These are phyloP conservation scores for Mucor irregularis DNA, from an alignment of 371 early-diverging fungal species.

Conservation along the genomic window DNA sequence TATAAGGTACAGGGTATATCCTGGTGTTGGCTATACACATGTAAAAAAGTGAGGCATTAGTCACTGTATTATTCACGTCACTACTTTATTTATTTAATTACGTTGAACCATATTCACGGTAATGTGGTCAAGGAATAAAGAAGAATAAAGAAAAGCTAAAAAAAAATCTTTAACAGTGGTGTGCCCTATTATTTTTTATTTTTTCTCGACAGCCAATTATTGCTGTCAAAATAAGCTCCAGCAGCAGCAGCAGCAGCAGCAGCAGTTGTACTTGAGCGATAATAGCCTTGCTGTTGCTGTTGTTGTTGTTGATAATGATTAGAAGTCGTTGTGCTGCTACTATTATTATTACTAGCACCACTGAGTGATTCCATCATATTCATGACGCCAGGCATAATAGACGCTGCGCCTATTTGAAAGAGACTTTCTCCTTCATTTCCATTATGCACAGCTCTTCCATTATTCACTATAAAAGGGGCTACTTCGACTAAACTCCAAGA, in stretches of 20 bases:
- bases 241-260: no score
- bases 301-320: no score
- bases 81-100: background rate
- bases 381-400: slow-evolving; percentile 39
- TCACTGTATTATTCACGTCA: background rate
- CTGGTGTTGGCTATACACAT: slow-evolving; percentile 14
- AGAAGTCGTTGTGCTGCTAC: no score
- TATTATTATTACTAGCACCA: no score
- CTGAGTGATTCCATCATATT: slow-evolving; percentile 31
- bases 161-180: no score
- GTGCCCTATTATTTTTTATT: no score
- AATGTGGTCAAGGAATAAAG: no score
- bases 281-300: no score
- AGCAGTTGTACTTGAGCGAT: no score
- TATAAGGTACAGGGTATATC: slow-evolving; percentile 5
- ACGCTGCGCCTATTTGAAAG: slow-evolving; percentile 35
- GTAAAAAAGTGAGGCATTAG: background rate
- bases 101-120: slow-evolving; percentile 15
- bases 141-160: no score
- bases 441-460: slow-evolving; percentile 31
- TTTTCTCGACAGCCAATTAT: no score
- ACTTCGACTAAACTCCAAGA: slow-evolving; percentile 53
- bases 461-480: slow-evolving; percentile 33
- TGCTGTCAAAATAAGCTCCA: no score
- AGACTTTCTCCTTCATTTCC: slow-evolving; percentile 29